A percentile compares a stretch with the other conserved stretches of the same genome.
Conservation (phyloP, 108 stramenopile species). For the Ochromonas danica region DNA sequence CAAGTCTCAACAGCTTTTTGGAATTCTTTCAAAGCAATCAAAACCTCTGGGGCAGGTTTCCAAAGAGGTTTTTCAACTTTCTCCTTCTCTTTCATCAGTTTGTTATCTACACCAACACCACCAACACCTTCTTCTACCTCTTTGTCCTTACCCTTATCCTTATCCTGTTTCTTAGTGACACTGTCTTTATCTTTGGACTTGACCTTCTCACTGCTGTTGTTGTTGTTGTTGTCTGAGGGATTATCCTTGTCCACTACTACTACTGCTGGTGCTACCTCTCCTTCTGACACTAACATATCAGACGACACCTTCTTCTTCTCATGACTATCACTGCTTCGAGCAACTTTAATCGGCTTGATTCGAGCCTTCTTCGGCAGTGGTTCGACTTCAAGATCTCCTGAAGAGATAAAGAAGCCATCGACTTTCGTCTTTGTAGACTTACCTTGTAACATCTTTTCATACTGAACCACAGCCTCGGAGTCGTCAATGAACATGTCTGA, state of each 20-base stretch:
- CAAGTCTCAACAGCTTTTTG: background rate
- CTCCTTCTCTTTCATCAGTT: background rate
- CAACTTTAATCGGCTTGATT: background rate
- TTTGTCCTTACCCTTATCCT: too few species aligned
- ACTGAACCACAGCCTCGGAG: background rate
- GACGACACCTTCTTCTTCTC: too few species aligned
- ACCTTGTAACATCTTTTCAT: background rate
- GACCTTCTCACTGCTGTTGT: background rate
- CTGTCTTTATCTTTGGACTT: too few species aligned
- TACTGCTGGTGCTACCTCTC: background rate
- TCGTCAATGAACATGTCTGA: constrained; percentile 29
- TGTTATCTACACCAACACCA: too few species aligned
- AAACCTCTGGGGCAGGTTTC: background rate
- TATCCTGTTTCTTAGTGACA: too few species aligned
- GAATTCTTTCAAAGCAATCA: background rate
- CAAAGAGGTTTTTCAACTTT: background rate
- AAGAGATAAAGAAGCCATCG: constrained; percentile 21
- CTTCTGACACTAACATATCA: background rate
- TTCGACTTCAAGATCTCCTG: background rate
- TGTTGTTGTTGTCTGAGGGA: background rate
- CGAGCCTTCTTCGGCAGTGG: background rate
- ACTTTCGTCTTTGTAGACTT: background rate
- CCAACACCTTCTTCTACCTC: too few species aligned
- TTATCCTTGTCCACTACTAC: background rate
- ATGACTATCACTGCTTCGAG: too few species aligned